Evolutionary conservation across 2,329 filamentous ascomycete genomes (phyloP), one percentile per base, ranked within the genome.

Genomic region (Alternaria gaisen): DNA sequence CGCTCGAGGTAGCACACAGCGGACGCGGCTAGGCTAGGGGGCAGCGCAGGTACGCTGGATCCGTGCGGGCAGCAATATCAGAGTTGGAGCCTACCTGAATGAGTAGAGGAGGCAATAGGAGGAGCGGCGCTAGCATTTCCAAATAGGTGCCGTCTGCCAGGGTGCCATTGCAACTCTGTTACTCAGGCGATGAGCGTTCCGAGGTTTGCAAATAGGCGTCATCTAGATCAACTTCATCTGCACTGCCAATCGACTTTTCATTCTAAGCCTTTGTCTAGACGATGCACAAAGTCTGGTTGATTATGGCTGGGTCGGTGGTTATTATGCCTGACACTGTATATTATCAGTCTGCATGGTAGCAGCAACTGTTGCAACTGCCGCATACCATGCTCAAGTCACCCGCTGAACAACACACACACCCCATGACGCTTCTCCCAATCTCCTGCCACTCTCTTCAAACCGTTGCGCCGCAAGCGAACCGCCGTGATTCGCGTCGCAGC

Each of bases 21-120:
- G 56, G 61, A 67, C 57, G 60, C 60, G 40, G 58, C 57, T 58
- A 60, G 60, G 53, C 44, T 43, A 42, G 48, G 20, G 42, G 43
- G 46, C 46, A 61, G 68, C 67, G 72, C 72, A 73, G 68, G 70
- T 72, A 72, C 71, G 68, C 67, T 61, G 64, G 60, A 53, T 34
- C 53, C 41, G 64, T 65, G 63, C 64, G 61, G 42, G 43, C 56
- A 61, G 63, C 61, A 55, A 52, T 16, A 53, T 36, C 46, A 50
- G 46, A 24, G 20, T 24, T n/a, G 24, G 42, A 28, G 7, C 11
- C 42, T 24, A 4, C 11, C 40, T 26, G 22, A 18, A 44, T 5
- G 30, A 50, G 46, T 24, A 50, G 32, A 16, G 40, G 28, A 48
- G 30, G 46, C 46, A 48, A 34, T 48, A 48, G 34, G 18, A 48